A percentile compares a stretch with the other conserved stretches of the same genome.
phyloP scores from a whole-genome alignment of 148 eudicot genomes.

The Cornus florida region DNA sequence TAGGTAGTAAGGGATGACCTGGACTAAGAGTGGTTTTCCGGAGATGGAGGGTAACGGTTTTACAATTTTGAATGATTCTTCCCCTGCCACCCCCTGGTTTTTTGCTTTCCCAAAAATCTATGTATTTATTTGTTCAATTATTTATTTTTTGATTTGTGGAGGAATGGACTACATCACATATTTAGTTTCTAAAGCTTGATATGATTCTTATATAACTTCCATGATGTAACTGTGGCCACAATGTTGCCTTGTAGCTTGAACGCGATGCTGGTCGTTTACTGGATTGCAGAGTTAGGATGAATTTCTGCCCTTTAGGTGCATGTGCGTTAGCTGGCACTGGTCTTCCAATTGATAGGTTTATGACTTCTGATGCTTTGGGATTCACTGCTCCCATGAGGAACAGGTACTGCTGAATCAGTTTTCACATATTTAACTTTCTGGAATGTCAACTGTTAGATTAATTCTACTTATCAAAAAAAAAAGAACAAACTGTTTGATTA shows the following conservation, averaged over 20 bases:
- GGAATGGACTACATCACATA: not conserved
- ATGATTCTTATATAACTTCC: not conserved
- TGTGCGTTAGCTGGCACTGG: constrained; percentile 99
- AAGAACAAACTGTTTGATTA: not conserved
- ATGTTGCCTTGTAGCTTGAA: constrained; percentile 61
- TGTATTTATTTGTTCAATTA: not conserved
- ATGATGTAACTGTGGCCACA: not conserved
- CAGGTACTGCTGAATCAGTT: constrained; percentile 51
- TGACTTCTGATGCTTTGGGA: constrained; percentile 88
- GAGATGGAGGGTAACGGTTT: too few relatives aligned
- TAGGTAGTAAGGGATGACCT: too few relatives aligned
- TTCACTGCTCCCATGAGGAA: constrained; percentile 90
- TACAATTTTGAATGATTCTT: too few relatives aligned
- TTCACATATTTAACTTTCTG: not conserved
- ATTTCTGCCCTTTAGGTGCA: constrained; percentile 94
- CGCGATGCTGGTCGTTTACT: constrained; percentile 91
- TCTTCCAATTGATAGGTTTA: constrained; percentile 92
- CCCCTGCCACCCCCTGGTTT: too few relatives aligned
- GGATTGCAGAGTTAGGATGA: constrained; percentile 85
- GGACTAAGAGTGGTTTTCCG: too few relatives aligned
- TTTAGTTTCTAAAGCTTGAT: not conserved
- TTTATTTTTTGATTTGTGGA: not conserved
- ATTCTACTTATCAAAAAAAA: too few relatives aligned
- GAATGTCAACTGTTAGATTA: not conserved
- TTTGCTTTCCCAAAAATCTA: too few relatives aligned